phyloP scores from a whole-genome alignment of 768 basidiomycete genomes.

The Plicaturopsis crispa region DNA sequence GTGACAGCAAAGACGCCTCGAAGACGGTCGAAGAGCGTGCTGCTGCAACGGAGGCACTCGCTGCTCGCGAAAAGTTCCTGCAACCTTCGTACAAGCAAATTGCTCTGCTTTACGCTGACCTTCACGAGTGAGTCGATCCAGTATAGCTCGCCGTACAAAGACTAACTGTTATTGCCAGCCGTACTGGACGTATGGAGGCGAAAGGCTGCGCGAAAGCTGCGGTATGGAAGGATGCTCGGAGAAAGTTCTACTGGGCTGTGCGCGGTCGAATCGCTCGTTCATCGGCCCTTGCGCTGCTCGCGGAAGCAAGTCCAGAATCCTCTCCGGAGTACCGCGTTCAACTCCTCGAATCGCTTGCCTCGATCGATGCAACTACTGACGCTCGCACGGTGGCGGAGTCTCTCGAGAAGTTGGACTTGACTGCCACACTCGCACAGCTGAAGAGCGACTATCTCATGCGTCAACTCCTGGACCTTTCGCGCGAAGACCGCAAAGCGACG shows the following conservation, averaged over 20 bases:
- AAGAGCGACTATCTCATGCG: slow-evolving; percentile 63
- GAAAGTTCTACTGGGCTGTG: slow-evolving; percentile 91
- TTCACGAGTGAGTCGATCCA: slow-evolving; percentile 72
- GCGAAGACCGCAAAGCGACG: slow-evolving; percentile 71
- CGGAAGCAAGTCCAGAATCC: slow-evolving; percentile 65
- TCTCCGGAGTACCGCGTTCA: slow-evolving; percentile 58
- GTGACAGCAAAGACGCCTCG: slow-evolving; percentile 65
- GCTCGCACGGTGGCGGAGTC: slow-evolving; percentile 53
- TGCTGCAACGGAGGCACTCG: slow-evolving; percentile 57
- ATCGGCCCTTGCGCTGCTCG: slow-evolving; percentile 51
- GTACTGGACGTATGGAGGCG: slow-evolving; percentile 93
- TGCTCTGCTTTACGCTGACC: slow-evolving; percentile 89
- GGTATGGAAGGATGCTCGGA: slow-evolving; percentile 83
- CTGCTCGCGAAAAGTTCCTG: slow-evolving; percentile 70
- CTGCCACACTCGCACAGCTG: slow-evolving; percentile 53
- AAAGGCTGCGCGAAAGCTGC: slow-evolving; percentile 88
- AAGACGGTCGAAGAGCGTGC: slow-evolving; percentile 72
- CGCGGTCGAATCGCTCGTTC: slow-evolving; percentile 76
- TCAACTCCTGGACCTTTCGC: slow-evolving; percentile 57
- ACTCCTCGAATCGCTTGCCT: slow-evolving; percentile 56
- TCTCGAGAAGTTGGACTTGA: slow-evolving; percentile 66
- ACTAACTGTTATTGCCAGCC: slow-evolving; percentile 41
- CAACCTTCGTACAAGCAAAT: slow-evolving; percentile 92
- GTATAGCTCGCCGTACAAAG: too few species aligned
- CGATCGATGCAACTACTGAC: slow-evolving; percentile 41